phyloP scores from a whole-genome alignment of 2,329 filamentous ascomycete species.

The Neodidymelliopsis sp. region DNA sequence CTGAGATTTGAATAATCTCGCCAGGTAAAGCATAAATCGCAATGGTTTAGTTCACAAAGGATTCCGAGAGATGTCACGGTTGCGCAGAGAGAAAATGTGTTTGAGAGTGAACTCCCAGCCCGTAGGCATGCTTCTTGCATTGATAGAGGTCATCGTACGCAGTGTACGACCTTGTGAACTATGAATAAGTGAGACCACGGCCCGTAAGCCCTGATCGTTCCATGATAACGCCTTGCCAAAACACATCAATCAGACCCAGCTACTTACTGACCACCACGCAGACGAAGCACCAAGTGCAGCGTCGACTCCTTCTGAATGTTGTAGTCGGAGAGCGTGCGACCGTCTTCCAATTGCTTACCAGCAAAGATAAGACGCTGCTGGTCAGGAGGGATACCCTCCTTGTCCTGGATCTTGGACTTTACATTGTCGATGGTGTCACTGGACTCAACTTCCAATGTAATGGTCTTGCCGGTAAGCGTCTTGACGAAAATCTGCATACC shows the following conservation, averaged over 20 bases:
- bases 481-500: constrained; percentile 70
- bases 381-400: constrained; percentile 88
- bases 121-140: constrained; percentile 44
- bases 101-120: constrained; percentile 38
- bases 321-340: constrained; percentile 90
- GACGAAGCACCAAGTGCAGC: constrained; percentile 68
- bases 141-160: constrained; percentile 29
- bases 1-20: background rate
- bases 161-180: constrained; percentile 32
- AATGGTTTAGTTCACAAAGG: background rate
- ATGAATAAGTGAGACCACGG: constrained; percentile 37
- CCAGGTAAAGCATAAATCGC: background rate
- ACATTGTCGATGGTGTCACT: constrained; percentile 95
- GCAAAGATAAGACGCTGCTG: constrained; percentile 94
- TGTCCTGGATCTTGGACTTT: constrained; percentile 82
- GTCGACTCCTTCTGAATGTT: constrained; percentile 86
- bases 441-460: constrained; percentile 88
- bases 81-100: background rate
- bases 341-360: constrained; percentile 92
- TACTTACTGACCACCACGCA: constrained; percentile 62
- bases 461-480: constrained; percentile 81
- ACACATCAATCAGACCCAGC: constrained; percentile 24
- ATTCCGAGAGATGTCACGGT: background rate
- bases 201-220: constrained; percentile 34
- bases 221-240: constrained; percentile 43